A percentile compares a stretch with the other conserved stretches of the same genome.
These are phyloP conservation scores for Syzygium aromaticum DNA, from an alignment of 345 rosid genomes.

Conservation along the genomic window DNA sequence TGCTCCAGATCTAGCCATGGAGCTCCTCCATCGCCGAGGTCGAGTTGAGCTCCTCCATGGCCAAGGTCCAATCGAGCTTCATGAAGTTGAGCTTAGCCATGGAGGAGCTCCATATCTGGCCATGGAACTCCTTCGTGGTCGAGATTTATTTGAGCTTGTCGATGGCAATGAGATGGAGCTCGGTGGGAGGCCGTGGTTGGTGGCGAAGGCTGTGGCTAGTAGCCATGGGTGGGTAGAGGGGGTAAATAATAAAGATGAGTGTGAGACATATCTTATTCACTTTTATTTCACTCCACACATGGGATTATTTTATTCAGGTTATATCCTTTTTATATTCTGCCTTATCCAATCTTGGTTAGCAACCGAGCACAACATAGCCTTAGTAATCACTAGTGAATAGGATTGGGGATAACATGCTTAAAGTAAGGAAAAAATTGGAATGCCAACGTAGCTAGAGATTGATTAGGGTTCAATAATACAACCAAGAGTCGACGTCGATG, in stretches of 20 bases:
- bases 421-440: not conserved
- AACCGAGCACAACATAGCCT: not conserved
- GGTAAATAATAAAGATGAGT: not conserved
- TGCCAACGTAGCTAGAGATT: not conserved
- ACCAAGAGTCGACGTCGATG: not conserved
- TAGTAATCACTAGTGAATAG: not conserved
- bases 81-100: not conserved
- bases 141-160: not conserved
- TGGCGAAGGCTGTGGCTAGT: not conserved
- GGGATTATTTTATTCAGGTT: not conserved
- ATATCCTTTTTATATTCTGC: not conserved
- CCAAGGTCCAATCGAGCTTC: not conserved
- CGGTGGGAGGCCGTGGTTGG: not conserved
- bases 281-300: not conserved
- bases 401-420: not conserved
- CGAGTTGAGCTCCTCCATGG: not conserved
- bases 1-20: not conserved
- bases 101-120: not conserved
- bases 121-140: not conserved
- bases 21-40: not conserved
- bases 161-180: not conserved
- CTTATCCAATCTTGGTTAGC: not conserved
- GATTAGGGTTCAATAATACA: not conserved
- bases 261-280: not conserved
- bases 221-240: not conserved